Evolutionary conservation across 192 early-diverging fungal species (phyloP).

Genomic region (Rhizophagus clarus): DNA sequence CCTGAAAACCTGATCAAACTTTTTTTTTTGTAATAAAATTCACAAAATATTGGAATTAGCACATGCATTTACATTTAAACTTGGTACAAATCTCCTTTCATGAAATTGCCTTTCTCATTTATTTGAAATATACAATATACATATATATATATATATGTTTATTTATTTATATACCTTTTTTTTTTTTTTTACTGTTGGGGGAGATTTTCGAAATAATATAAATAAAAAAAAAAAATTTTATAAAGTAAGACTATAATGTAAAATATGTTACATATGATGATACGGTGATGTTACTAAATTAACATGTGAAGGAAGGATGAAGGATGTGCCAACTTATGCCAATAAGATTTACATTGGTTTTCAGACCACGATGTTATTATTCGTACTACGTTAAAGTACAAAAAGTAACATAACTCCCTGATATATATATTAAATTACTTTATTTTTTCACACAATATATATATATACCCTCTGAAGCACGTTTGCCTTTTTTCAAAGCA

Average conservation of each 20-base stretch:
- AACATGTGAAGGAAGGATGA: background rate
- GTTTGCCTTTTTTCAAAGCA: background rate
- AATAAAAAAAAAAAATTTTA: background rate
- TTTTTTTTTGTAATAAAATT: background rate
- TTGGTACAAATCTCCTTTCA: background rate
- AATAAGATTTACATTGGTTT: constrained; percentile 7
- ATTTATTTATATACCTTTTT: too few relatives aligned
- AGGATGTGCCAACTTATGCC: constrained; percentile 3
- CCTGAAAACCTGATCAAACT: background rate
- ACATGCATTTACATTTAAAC: background rate
- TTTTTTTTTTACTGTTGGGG: background rate
- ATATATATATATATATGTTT: too few relatives aligned
- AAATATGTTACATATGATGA: background rate
- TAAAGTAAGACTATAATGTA: too few relatives aligned
- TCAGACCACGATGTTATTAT: background rate
- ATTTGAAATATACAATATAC: too few relatives aligned
- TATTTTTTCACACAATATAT: background rate
- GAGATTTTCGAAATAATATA: constrained; percentile 11
- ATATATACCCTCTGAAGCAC: background rate
- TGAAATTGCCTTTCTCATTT: background rate
- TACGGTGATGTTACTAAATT: background rate
- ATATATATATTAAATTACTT: background rate
- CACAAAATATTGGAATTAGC: background rate
- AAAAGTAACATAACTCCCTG: too few relatives aligned
- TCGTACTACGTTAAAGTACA: background rate